Conservation (phyloP, 2,329 filamentous ascomycete species). For the Colletotrichum coccodes region DNA sequence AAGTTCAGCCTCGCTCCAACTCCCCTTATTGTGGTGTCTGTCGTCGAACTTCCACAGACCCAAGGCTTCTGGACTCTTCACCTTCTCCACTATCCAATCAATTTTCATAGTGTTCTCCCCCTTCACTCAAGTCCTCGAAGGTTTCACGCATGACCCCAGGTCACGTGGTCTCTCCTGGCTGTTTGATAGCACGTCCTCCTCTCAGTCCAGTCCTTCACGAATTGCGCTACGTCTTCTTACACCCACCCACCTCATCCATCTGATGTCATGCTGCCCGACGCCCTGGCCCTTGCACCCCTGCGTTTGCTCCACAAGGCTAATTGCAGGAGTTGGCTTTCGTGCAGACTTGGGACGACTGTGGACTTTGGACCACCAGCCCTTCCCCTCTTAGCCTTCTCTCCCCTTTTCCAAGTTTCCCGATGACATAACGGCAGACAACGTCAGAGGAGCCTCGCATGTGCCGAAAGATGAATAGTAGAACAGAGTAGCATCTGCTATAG, state of each 20-base stretch:
- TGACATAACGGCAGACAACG: not conserved
- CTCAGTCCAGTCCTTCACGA: not conserved
- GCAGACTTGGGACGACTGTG: conserved; percentile 26
- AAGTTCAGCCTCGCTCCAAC: conserved; percentile 19
- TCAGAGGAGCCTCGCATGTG: not conserved
- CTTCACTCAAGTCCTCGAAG: not conserved
- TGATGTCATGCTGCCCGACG: conserved; percentile 24
- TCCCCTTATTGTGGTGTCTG: conserved; percentile 6
- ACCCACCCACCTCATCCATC: conserved; percentile 8
- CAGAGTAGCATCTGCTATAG: not conserved
- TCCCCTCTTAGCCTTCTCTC: not conserved
- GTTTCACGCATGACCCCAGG: conserved; percentile 8
- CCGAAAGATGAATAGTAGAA: not conserved
- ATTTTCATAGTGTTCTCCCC: not conserved
- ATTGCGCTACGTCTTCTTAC: not conserved
- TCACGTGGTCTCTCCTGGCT: conserved; percentile 5
- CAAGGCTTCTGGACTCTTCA: not conserved
- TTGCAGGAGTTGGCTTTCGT: conserved; percentile 27
- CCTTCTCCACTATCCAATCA: conserved; percentile 9
- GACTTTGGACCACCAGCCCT: conserved; percentile 2
- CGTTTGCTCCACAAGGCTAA: conserved; percentile 29
- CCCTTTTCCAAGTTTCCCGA: not conserved
- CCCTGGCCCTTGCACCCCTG: conserved; percentile 18
- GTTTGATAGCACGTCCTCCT: not conserved
- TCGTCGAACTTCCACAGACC: not conserved